A percentile compares a stretch with the other conserved stretches of the same genome.
These are phyloP conservation scores for Chaetomidium leptoderma DNA, from an alignment of 495 filamentous ascomycete genomes.

Conservation along the genomic window DNA sequence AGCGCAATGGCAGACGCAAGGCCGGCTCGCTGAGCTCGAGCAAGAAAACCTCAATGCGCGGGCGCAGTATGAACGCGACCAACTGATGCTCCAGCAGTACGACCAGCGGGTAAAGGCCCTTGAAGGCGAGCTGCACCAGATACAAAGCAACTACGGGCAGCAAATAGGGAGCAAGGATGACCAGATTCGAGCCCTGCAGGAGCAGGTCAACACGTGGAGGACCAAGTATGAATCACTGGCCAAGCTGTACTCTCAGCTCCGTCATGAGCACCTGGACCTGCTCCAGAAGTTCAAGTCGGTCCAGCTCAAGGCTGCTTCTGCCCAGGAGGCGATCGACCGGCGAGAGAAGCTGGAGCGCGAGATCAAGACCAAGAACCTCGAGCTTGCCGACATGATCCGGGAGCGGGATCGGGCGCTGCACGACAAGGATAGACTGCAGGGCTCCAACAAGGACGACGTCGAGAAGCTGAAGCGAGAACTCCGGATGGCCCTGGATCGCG, in stretches of 20 bases:
- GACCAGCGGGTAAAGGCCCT: conserved; percentile 89
- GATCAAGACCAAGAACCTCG: conserved; percentile 97
- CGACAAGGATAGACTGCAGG: conserved; percentile 78
- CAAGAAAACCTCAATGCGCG: conserved; percentile 90
- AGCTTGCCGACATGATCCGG: conserved; percentile 96
- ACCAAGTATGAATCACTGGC: conserved; percentile 94
- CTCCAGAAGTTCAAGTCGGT: conserved; percentile 92
- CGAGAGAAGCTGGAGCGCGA: conserved; percentile 94
- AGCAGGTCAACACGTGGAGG: conserved; percentile 94
- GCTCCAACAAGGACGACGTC: conserved; percentile 84
- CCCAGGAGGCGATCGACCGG: conserved; percentile 91
- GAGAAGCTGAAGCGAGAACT: conserved; percentile 98
- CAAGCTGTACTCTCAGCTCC: conserved; percentile 93
- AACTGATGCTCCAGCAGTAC: conserved; percentile 94
- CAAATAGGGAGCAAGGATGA: conserved; percentile 88
- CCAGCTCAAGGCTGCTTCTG: conserved; percentile 92
- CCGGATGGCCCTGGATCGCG: conserved; percentile 84
- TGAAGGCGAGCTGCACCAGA: conserved; percentile 77
- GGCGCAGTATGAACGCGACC: conserved; percentile 93
- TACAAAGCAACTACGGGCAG: conserved; percentile 77
- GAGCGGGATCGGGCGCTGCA: conserved; percentile 93
- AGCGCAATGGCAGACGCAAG: conserved; percentile 85
- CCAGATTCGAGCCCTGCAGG: conserved; percentile 84
- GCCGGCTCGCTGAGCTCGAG: conserved; percentile 87
- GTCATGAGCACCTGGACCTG: conserved; percentile 90